Evolutionary conservation across 2,329 filamentous ascomycete species (phyloP), one percentile per base, ranked within the genome.

Genomic region (Nigrospora sphaerica): DNA sequence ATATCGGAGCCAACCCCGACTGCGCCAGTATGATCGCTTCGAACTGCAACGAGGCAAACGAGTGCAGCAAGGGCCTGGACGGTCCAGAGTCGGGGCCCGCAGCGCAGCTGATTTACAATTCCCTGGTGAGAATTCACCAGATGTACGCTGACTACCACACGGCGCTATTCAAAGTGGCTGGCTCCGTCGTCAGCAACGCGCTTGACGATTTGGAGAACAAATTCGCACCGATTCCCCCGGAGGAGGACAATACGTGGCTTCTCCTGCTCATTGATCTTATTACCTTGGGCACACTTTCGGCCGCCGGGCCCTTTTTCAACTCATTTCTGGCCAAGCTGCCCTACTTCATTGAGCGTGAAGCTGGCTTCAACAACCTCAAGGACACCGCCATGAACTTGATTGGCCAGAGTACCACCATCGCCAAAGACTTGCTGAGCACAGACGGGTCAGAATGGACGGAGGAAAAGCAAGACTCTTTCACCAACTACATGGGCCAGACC

Each of bases 201-300:
- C 36, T 49, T 13, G 36, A 50, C 16, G 46, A 55, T 42, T 52
- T 62, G 35, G 55, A 60, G 45, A 48, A 56, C 40, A 58, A 34
- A 13, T 61, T 63, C 44, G 59, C 59, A 9, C 59, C 61, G 11
- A 47, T 60, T 3, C 54, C 59, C 2, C 46, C 51, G 33, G 46
- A 52, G 6, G 18, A 52, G 28, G 46, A 48, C 43, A 55, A 60
- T 42, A 48, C 47, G 35, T 62, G 57, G 58, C 42, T 57, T 11
- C 32, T 49, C 17, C 46, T 65, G 32, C 46, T 66, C 6, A 52
- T 63, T 18, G 55, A 62, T 48, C 45, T 62, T 10, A 18, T 63
- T 35, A 58, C 52, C 28, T 45, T 64, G 17, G 60, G 59, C 9
- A 50, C 54, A 6, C 46, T 56, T 33, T 43, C 51, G 17, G 48